Conservation (phyloP, 352 stramenopile genomes). For the Globisporangium polare region DNA sequence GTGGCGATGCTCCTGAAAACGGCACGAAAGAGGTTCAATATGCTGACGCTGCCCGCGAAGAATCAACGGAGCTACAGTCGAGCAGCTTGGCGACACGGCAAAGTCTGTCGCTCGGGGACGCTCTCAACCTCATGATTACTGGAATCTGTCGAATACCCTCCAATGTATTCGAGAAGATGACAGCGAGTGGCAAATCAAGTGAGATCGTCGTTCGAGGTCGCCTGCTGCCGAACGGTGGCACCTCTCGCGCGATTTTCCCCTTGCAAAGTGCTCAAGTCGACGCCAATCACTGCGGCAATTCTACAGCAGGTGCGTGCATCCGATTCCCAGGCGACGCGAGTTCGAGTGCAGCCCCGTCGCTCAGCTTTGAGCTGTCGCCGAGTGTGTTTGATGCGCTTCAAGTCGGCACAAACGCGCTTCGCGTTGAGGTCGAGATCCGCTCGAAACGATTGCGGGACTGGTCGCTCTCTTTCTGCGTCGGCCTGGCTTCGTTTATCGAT, state of each 20-base stretch:
- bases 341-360: not conserved
- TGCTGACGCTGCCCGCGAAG: not conserved
- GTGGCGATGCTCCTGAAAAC: not conserved
- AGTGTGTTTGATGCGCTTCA: conserved; percentile 10
- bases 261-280: not conserved
- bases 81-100: not conserved
- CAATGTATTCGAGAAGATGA: not conserved
- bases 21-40: too few relatives aligned
- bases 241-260: not conserved
- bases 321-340: not conserved
- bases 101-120: conserved; percentile 5
- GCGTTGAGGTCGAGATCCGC: conserved; percentile 11
- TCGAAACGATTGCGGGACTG: conserved; percentile 9
- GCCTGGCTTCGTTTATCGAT: not conserved
- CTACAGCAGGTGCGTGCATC: not conserved
- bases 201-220: conserved; percentile 1
- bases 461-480: conserved; percentile 10
- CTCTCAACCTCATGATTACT: not conserved
- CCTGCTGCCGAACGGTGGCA: not conserved
- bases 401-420: not conserved
- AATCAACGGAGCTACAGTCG: not conserved
- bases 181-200: not conserved
- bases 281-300: not conserved
- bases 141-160: conserved; percentile 5
- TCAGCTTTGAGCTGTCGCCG: conserved; percentile 7